Base-by-base conservation (phyloP, 2,329 filamentous ascomycete species). In the Leptoxyphium fumago region DNA sequence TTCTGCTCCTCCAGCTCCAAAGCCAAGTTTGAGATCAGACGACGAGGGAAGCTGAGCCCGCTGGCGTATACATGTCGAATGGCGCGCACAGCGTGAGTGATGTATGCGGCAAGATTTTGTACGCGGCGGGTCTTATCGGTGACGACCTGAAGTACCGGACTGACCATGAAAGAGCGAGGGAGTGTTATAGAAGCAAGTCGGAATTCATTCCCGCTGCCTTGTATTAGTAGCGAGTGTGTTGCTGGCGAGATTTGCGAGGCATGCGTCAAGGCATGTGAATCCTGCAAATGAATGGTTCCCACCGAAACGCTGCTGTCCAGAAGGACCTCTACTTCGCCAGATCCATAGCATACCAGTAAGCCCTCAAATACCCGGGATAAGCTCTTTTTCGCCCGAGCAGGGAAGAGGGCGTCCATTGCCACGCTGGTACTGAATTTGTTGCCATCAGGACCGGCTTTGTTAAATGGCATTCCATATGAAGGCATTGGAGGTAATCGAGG, bases 61-160 rank as follows among this genome's bases (percentile, higher is more conserved):
- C 84, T 82, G 54, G 84, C 83, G 77, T 84, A 94, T 59, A 94
- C 88, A 2, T 78, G 73, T 18, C 79, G 69, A 67, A 95, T 84
- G 50, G 89, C 84, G 29, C 76, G 71, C 49, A 91, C 78, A 0
- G 83, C 79, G 58, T 94, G 85, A 45, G 78, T 78, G 39, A 94
- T 73, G 58, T 98, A 96, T 41, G 86, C 74, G 7, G 95, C 67
- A 10, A 96, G 64, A 50, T 91, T 94, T 54, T 94, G 85, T 13
- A 96, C 49, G 64, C 38, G 85, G 0, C 88, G 93, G 4, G 86
- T 82, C 55, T 93, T 94, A 13, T 82, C 86, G 1, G 88, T 82
- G 10, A 96, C 71, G 4, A 94, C 71, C 26, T 88, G 84, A 2
- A 96, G 68, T 55, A 93, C 84, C 45, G 87, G 46, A 2, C 55